phyloP scores from a whole-genome alignment of 2,329 filamentous ascomycete species.

The Camptophora hylomeconis region DNA sequence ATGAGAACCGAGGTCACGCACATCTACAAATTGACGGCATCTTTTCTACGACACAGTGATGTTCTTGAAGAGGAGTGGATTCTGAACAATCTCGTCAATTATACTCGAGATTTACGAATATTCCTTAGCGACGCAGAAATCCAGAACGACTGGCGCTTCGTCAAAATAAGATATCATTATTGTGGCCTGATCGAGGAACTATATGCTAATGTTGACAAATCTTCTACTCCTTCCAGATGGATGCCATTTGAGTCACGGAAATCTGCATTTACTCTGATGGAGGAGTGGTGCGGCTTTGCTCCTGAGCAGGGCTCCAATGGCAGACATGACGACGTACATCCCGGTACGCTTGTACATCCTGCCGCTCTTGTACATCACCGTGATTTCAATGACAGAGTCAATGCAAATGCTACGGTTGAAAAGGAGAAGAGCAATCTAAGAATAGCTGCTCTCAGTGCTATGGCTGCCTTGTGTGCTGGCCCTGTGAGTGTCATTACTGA shows the following conservation, averaged over 20 bases:
- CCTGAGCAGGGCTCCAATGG: constrained; percentile 79
- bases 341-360: neutral
- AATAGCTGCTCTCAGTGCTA: constrained; percentile 81
- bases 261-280: constrained; percentile 91
- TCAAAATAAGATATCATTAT: constrained; percentile 81
- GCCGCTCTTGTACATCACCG: neutral
- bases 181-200: constrained; percentile 87
- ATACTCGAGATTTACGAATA: constrained; percentile 81
- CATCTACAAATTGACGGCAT: constrained; percentile 85
- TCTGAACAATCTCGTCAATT: constrained; percentile 72
- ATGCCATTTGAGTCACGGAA: constrained; percentile 96
- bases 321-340: constrained; percentile 50
- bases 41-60: constrained; percentile 67
- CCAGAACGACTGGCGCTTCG: constrained; percentile 88
- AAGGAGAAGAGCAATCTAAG: constrained; percentile 91
- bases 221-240: constrained; percentile 77
- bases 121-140: constrained; percentile 93
- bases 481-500: constrained; percentile 81
- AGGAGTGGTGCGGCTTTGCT: constrained; percentile 97
- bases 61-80: constrained; percentile 84
- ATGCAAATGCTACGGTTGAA: constrained; percentile 80
- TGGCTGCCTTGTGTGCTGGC: constrained; percentile 74
- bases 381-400: constrained; percentile 50
- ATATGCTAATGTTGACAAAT: constrained; percentile 80
- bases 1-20: constrained; percentile 90